Base-by-base conservation (phyloP, 2,329 filamentous ascomycete genomes). In the Fusarium incarnatum region DNA sequence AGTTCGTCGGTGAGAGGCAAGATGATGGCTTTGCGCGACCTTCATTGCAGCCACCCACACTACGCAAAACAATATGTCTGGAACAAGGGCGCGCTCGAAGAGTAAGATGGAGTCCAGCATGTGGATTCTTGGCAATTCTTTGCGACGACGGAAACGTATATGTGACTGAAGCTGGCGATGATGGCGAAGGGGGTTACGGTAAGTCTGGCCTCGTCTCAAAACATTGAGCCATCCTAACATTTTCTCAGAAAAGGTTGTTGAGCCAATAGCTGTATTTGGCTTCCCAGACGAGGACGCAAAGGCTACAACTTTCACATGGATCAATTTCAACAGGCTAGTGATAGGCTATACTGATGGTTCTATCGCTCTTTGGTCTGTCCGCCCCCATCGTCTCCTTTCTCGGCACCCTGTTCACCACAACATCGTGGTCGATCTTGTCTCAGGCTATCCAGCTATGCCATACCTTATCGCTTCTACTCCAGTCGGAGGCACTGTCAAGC, bases 261-360 rank as follows among this genome's bases (percentile, higher is more conserved):
- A 79, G 2, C 81, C 85, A 1, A 75, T 86, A 45, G 82, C 83
- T 4, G 79, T 79, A 0, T 79, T 89, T 16, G 79, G 77, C 20
- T 78, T 87, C 8, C 75, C 78, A 0, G 78, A 82, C 16, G 86
- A 89, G 74, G 79, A 83, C 58, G 79, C 87, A 42, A 79, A 82
- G 27, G 84, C 85, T 28, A 88, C 86, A 18, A 82, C 83, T 62
- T 81, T 89, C 55, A 81, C 86, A 13, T 89, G 87, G 87, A 77
- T 84, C 34, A 85, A 83, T 62, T 81, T 82, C 67, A 89, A 89
- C 72, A 84, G 86, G 23, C 77, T 89, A 41, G 85, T 81, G 1
- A 78, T 87, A 30, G 87, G 86, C 50, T 86, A 88, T 73, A 83
- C 82, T 1, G 87, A 89, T 64, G 87, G 87, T 32, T 86, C 84